Percentiles rank a stretch among this genome's conserved stretches.
phyloP scores from a whole-genome alignment of 495 filamentous ascomycete genomes.

The Talaromyces nanjingensis region DNA sequence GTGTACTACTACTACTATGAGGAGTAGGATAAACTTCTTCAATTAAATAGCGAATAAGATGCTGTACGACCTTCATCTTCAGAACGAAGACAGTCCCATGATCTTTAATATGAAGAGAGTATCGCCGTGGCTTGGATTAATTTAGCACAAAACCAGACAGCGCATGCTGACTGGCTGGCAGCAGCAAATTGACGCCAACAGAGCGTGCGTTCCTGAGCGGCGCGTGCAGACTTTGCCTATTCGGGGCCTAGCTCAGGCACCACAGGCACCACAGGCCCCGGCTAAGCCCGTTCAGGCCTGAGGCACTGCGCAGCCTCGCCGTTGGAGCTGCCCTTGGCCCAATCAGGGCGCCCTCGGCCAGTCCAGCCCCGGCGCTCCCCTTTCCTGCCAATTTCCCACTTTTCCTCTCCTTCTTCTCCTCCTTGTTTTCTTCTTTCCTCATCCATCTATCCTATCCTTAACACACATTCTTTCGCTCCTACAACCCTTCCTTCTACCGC shows the following conservation, averaged over 20 bases:
- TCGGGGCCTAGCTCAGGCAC: constrained; percentile 5
- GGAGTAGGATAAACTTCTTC: not conserved
- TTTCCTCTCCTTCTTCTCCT: constrained; percentile 35
- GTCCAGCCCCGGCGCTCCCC: constrained; percentile 1
- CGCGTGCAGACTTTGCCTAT: not conserved
- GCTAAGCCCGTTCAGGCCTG: not conserved
- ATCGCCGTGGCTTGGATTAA: not conserved
- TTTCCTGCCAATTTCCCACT: constrained; percentile 16
- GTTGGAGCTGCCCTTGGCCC: not conserved
- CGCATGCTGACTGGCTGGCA: not conserved
- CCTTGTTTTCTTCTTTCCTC: constrained; percentile 40
- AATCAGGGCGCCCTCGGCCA: not conserved
- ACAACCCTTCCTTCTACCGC: constrained; percentile 16
- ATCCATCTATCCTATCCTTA: constrained; percentile 7
- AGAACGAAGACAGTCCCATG: not conserved
- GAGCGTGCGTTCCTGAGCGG: constrained; percentile 8
- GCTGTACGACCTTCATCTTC: not conserved
- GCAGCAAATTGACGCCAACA: not conserved
- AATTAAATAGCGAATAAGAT: not conserved
- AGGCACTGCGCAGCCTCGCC: not conserved
- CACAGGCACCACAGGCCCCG: not conserved
- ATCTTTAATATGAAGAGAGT: not conserved
- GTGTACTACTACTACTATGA: too few species aligned
- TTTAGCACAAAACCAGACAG: not conserved
- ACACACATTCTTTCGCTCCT: constrained; percentile 29